These are phyloP conservation scores for Auricularia sp. DNA, from an alignment of 768 basidiomycete species.

Conservation along the genomic window DNA sequence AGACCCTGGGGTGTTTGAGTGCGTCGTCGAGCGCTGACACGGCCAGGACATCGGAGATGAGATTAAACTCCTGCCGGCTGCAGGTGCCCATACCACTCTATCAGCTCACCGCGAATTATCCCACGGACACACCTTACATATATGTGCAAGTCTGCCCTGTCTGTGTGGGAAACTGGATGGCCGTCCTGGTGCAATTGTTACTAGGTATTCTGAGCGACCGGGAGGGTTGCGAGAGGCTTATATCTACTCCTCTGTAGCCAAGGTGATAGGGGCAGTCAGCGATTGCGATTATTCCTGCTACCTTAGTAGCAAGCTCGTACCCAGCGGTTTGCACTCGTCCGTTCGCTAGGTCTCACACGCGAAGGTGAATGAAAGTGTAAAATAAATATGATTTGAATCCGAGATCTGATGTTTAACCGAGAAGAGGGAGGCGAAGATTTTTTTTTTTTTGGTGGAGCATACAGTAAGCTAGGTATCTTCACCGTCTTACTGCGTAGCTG, in stretches of 20 bases:
- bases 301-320: no score
- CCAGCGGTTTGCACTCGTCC: no score
- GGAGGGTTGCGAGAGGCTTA: not conserved
- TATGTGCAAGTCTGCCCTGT: slow-evolving; percentile 65
- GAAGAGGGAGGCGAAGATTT: no score
- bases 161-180: slow-evolving; percentile 68
- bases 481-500: not conserved
- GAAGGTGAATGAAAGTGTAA: no score
- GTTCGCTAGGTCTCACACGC: no score
- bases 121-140: slow-evolving; percentile 20
- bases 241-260: slow-evolving; percentile 83
- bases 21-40: slow-evolving; percentile 68
- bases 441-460: not conserved
- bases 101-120: slow-evolving; percentile 17
- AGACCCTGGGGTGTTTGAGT: slow-evolving; percentile 56
- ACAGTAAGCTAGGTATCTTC: not conserved
- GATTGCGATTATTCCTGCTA: not conserved
- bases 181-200: slow-evolving; percentile 22
- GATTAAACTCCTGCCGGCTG: slow-evolving; percentile 56
- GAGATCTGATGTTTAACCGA: no score
- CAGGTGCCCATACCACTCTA: slow-evolving; percentile 28
- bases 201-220: no score
- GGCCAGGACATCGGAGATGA: slow-evolving; percentile 75
- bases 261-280: slow-evolving; percentile 17
- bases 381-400: no score